Evolutionary conservation across 73 alveolate species (phyloP), one percentile per base, ranked within the genome.

Genomic region (Tetrahymena elliotti): DNA sequence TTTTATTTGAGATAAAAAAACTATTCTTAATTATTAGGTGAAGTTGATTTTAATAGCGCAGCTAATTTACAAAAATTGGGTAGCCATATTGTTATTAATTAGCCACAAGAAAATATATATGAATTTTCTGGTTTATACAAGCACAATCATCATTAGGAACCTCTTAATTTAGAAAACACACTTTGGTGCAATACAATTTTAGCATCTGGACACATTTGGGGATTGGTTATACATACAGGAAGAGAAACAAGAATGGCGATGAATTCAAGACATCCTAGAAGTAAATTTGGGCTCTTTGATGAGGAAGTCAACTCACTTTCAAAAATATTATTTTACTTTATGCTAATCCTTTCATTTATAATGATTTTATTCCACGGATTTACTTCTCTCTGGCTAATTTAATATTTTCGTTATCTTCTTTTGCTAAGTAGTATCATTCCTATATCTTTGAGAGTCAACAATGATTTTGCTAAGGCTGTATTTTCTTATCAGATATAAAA

Each of bases 231-330:
- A 16, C 97, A 98, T 95, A 97, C 99, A 39, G 99, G 99, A 20
- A 97, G 94, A 95, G 99, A 98, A 93, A 98, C 99, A 38, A 95
- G 99, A 97, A 97, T 98, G 38, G 96, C 97, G 27, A 97, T 98
- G 99, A 99, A 99, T 94, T 95, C 99, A 12, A 94, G 98, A 40
- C 40, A 95, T 15, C 99, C 99, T 12, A 96, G 97, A 93, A 95
- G 98, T 34, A 99, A 99, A 96, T 92, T 98, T 36, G 99, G 99
- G 8, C 94, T 94, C 52, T 93, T 98, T n/a, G 99, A 99, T 82
- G 94, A 94, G 40, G 99, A 98, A 96, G 94, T 98, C n/a, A 98
- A 98, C 96, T 96, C 93, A 93, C 93, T 97, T 53, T 96, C 98
- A n/a, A 96, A 96, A 53, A 97, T 97, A 83, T 96, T 98, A 33